These are phyloP conservation scores for Clonostachys chloroleuca DNA, from an alignment of 2,329 filamentous ascomycete species.

Conservation along the genomic window DNA sequence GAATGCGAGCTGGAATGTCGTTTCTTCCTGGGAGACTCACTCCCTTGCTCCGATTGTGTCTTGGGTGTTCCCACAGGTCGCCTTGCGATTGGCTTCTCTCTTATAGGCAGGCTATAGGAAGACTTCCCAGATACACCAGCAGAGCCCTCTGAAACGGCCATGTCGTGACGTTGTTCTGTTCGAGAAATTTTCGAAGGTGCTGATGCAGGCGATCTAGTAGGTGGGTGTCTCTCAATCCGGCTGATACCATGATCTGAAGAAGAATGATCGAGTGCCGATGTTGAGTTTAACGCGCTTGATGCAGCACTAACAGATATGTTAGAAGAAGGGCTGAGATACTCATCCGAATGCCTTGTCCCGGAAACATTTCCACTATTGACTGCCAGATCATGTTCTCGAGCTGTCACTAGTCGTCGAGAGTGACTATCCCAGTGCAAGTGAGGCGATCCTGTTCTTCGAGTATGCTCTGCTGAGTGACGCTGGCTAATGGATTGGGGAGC, in stretches of 20 bases:
- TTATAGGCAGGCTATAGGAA: too few relatives aligned
- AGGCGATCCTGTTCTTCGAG: conserved; percentile 19
- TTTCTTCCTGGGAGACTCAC: too few relatives aligned
- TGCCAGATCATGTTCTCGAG: conserved; percentile 22
- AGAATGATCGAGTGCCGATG: neutral
- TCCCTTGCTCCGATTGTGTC: too few relatives aligned
- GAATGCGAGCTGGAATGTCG: too few relatives aligned
- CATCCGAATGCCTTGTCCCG: conserved; percentile 29
- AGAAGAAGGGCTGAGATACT: conserved; percentile 38
- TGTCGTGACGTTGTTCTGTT: too few relatives aligned
- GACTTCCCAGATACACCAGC: too few relatives aligned
- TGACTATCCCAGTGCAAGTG: conserved; percentile 49
- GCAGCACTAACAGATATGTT: conserved; percentile 50
- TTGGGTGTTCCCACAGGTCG: too few relatives aligned
- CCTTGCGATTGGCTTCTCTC: too few relatives aligned
- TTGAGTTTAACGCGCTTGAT: conserved; percentile 44
- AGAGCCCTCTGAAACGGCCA: too few relatives aligned
- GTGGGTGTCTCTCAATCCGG: too few relatives aligned
- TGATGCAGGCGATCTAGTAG: too few relatives aligned
- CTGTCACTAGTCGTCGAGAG: conserved; percentile 42
- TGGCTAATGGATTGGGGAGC: conserved; percentile 5
- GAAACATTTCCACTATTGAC: conserved; percentile 17
- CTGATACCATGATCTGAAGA: neutral
- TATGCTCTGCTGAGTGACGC: conserved; percentile 21
- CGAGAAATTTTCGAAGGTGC: too few relatives aligned